phyloP scores from a whole-genome alignment of 495 filamentous ascomycete genomes.

The Aspergillus campestris region DNA sequence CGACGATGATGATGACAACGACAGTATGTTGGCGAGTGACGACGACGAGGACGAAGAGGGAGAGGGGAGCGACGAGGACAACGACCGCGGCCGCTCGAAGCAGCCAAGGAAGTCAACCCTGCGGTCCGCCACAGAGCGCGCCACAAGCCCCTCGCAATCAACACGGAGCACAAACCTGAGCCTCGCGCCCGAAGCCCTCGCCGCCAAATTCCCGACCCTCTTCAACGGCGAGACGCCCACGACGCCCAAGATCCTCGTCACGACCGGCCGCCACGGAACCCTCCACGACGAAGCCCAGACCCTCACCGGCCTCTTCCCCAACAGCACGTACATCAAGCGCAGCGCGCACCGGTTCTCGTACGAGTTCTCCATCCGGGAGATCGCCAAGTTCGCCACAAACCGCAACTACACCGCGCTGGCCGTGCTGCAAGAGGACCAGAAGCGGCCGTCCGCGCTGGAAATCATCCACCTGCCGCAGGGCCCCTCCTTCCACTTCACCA shows the following conservation, averaged over 20 bases:
- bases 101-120: slow-evolving; percentile 24
- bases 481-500: slow-evolving; percentile 79
- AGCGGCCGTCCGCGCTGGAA: slow-evolving; percentile 66
- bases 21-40: slow-evolving; percentile 19
- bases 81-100: slow-evolving; percentile 26
- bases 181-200: slow-evolving; percentile 58
- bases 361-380: slow-evolving; percentile 85
- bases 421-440: slow-evolving; percentile 77
- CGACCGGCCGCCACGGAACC: slow-evolving; percentile 75
- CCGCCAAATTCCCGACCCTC: slow-evolving; percentile 72
- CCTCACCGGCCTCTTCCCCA: slow-evolving; percentile 74
- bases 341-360: slow-evolving; percentile 70
- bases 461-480: slow-evolving; percentile 77
- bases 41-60: slow-evolving; percentile 41
- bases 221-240: slow-evolving; percentile 54
- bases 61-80: slow-evolving; percentile 34
- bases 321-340: slow-evolving; percentile 78
- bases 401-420: slow-evolving; percentile 72
- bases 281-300: slow-evolving; percentile 73
- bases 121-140: slow-evolving; percentile 44
- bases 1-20: slow-evolving; percentile 50
- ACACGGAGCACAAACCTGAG: slow-evolving; percentile 63
- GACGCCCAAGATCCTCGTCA: slow-evolving; percentile 76
- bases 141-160: slow-evolving; percentile 50
- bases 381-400: slow-evolving; percentile 73